Conservation (phyloP, 768 basidiomycete genomes). For the Trametes maxima region DNA sequence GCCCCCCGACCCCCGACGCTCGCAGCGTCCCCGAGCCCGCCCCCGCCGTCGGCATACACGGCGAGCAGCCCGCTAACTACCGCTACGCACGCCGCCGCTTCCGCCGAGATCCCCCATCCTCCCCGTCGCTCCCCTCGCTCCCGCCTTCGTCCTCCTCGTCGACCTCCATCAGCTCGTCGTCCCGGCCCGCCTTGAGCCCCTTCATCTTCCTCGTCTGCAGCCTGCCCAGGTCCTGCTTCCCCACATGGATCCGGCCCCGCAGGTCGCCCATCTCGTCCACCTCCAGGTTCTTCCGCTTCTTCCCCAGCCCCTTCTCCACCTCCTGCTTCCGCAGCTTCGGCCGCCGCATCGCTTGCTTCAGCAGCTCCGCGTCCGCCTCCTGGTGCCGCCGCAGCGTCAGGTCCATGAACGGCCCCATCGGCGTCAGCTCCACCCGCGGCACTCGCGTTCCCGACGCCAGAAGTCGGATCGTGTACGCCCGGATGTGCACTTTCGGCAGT, state of each 20-base stretch:
- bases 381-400: slow-evolving; percentile 75
- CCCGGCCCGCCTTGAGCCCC: slow-evolving; percentile 62
- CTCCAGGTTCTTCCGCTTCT: slow-evolving; percentile 92
- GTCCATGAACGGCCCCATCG: slow-evolving; percentile 93
- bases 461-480: slow-evolving; percentile 78
- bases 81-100: slow-evolving; percentile 26
- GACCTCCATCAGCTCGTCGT: slow-evolving; percentile 22
- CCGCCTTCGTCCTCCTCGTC: slow-evolving; percentile 12
- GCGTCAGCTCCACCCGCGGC: slow-evolving; percentile 79
- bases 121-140: slow-evolving; percentile 28
- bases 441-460: slow-evolving; percentile 76
- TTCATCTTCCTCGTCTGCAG: slow-evolving; percentile 97
- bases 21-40: background rate
- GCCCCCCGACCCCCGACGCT: background rate
- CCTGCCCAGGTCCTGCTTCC: slow-evolving; percentile 82
- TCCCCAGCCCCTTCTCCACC: slow-evolving; percentile 84
- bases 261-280: slow-evolving; percentile 98
- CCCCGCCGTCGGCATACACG: background rate
- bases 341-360: slow-evolving; percentile 78
- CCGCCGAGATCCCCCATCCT: slow-evolving; percentile 17
- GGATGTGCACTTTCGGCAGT: slow-evolving; percentile 86
- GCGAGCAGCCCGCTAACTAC: background rate
- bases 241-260: slow-evolving; percentile 87
- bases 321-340: slow-evolving; percentile 90
- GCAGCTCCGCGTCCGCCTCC: slow-evolving; percentile 73